A percentile compares a stretch with the other conserved stretches of the same genome.
phyloP scores from a whole-genome alignment of 495 filamentous ascomycete species.

The Friedmanniomyces endolithicus region DNA sequence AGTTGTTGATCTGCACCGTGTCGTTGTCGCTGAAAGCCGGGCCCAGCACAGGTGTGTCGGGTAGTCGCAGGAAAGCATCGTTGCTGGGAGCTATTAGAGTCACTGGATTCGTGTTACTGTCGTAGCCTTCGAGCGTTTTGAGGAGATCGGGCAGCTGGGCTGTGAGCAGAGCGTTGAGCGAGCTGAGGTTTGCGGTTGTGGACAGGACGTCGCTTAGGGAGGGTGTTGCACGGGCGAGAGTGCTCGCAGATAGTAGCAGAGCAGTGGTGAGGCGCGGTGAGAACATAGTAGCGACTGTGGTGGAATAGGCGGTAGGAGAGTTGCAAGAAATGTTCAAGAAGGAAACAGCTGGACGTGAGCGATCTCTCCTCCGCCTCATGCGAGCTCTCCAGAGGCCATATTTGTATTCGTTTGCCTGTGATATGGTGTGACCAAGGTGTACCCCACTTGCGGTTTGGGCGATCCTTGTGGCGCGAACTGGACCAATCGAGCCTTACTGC shows the following conservation, averaged over 20 bases:
- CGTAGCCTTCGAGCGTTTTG: slow-evolving; percentile 37
- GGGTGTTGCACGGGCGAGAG: background rate
- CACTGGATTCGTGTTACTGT: background rate
- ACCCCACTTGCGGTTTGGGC: too few relatives aligned
- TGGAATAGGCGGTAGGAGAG: too few relatives aligned
- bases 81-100: background rate
- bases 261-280: background rate
- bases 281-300: background rate
- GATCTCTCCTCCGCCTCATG: too few relatives aligned
- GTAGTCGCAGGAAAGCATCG: background rate
- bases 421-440: too few relatives aligned
- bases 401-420: too few relatives aligned
- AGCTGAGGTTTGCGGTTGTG: slow-evolving; percentile 27
- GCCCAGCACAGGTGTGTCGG: background rate
- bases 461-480: too few relatives aligned
- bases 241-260: background rate
- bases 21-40: background rate
- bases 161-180: slow-evolving; percentile 47
- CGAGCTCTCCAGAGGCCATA: too few relatives aligned
- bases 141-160: slow-evolving; percentile 54
- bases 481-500: too few relatives aligned
- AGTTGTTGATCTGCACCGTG: background rate
- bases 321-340: too few relatives aligned
- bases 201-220: background rate
- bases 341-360: too few relatives aligned